Evolutionary conservation across 352 stramenopile species (phyloP), one percentile per base, ranked within the genome.

Genomic region (Globisporangium camurandrum): DNA sequence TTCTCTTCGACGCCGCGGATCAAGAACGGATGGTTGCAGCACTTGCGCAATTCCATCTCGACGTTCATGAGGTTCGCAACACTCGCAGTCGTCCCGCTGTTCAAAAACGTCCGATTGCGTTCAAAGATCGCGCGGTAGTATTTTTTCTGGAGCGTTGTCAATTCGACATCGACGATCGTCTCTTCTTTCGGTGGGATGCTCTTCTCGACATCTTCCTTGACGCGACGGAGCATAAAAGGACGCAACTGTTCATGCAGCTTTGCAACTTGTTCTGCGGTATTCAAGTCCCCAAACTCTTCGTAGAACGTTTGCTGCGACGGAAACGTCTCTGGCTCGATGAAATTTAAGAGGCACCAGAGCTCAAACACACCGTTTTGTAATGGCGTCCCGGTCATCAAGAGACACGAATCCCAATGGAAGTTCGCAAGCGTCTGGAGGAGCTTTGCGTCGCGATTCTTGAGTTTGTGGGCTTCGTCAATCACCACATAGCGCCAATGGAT

Each of bases 161-260:
- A 78, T 66, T 99, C 97, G 17, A 99, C 97, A 77, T 99, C 97
- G 59, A 99, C 97, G 34, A 99, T 95, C n/a, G 97, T 99, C 66
- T 99, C 97, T 67, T 99, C 95, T 56, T 98, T 97, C 22, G 89
- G 84, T 9, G 95, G 95, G 54, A 99, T 99, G 64, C 98, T 98
- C 70, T 99, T 99, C 38, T 98, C 97, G 7, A 99, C 97, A 73
- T 99, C 97, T 75, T 99, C 97, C 66, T 99, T 99, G 12, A 99
- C 93, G 49, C 97, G 93, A 45, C 97, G 93, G 46, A 99, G 75
- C 92, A 99, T 98, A 62, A 98, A 99, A 19, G 97, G 97, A 37
- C 93, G 96, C 51, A 99, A 84, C 57, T 98, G 92, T 10, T 96
- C 75, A 54, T 99, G 96, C 39, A 99, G 67, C 9, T 75, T 83